phyloP scores from a whole-genome alignment of 257 asterid species.

The Eucommia ulmoides region DNA sequence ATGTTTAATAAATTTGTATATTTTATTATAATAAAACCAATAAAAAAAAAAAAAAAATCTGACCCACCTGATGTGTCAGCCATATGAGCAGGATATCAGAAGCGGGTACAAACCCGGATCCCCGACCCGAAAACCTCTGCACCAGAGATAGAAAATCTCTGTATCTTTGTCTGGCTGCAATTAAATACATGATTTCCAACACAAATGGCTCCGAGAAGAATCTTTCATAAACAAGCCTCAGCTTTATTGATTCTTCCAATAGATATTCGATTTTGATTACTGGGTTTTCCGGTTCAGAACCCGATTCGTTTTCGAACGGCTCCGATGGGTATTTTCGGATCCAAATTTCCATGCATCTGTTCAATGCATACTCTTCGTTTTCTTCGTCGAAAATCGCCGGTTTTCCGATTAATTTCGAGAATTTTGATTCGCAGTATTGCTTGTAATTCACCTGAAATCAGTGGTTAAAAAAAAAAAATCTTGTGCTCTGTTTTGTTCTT shows the following conservation, averaged over 20 bases:
- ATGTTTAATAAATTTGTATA: no score
- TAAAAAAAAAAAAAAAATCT: constrained; percentile 1
- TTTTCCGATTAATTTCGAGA: constrained; percentile 61
- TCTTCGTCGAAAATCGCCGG: constrained; percentile 66
- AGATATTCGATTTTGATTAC: constrained; percentile 26
- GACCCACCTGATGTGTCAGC: constrained; percentile 72
- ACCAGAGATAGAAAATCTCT: constrained; percentile 54
- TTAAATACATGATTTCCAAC: constrained; percentile 60
- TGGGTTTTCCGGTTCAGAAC: constrained; percentile 6
- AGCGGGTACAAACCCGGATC: constrained; percentile 60
- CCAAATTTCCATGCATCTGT: constrained; percentile 75
- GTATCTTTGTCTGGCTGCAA: constrained; percentile 77
- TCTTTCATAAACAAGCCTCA: constrained; percentile 26
- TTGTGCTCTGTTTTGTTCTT: not conserved
- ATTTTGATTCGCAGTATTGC: constrained; percentile 66
- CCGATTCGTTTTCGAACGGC: constrained; percentile 60
- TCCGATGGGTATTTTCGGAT: constrained; percentile 45
- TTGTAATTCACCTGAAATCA: constrained; percentile 52
- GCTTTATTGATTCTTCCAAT: constrained; percentile 42
- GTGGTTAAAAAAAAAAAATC: not conserved
- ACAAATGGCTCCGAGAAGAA: constrained; percentile 53
- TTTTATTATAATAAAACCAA: constrained; percentile 14
- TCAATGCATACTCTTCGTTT: constrained; percentile 72
- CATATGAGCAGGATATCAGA: constrained; percentile 74
- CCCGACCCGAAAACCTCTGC: constrained; percentile 36